These are phyloP conservation scores for Penicillium arizonense DNA, from an alignment of 495 filamentous ascomycete species.

Conservation along the genomic window DNA sequence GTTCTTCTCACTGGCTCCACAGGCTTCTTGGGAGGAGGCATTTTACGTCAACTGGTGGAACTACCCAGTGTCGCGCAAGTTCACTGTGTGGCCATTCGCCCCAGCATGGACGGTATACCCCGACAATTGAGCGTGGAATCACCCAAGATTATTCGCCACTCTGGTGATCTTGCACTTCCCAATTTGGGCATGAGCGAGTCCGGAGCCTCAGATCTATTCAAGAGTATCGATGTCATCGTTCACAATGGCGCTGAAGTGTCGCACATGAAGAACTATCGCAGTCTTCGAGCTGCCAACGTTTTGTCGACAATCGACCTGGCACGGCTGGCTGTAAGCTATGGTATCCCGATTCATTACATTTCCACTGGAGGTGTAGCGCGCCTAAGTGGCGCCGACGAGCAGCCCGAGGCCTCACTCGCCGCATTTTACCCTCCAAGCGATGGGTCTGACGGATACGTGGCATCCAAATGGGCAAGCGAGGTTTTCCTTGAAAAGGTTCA, in stretches of 20 bases:
- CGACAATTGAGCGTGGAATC: neutral
- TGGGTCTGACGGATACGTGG: constrained; percentile 20
- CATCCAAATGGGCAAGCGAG: constrained; percentile 38
- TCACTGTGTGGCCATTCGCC: neutral
- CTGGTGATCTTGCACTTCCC: neutral
- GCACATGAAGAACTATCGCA: neutral
- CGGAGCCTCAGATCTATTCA: neutral
- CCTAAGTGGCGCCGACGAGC: neutral
- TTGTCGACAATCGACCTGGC: neutral
- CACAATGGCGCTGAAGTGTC: neutral
- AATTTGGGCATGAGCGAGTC: neutral
- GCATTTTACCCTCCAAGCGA: neutral
- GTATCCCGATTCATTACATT: neutral
- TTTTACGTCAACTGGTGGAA: neutral
- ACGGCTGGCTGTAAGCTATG: neutral
- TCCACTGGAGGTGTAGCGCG: neutral
- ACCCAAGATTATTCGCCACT: neutral
- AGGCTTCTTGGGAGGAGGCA: neutral
- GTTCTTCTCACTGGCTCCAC: neutral
- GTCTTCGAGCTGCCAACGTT: neutral
- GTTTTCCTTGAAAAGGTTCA: constrained; percentile 26
- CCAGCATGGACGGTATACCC: neutral
- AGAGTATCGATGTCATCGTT: neutral
- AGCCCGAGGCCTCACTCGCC: neutral
- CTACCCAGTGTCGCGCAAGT: neutral